Conservation (phyloP, 495 filamentous ascomycete species). For the Cercophora newfieldiana region DNA sequence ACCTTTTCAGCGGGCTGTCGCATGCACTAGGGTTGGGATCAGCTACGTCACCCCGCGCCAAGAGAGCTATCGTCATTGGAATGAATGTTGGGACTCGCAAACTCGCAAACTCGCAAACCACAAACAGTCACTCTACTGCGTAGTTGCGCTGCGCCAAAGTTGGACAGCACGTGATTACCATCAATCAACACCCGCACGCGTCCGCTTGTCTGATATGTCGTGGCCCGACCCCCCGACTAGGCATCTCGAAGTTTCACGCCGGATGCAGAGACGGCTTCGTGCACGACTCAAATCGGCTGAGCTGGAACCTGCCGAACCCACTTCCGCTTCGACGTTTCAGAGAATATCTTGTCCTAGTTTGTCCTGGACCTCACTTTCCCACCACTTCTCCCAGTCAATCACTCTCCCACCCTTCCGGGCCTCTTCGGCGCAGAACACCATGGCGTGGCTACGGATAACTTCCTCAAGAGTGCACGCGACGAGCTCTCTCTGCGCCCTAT, state of each 20-base stretch:
- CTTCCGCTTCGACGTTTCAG: background rate
- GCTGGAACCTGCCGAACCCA: too few relatives aligned
- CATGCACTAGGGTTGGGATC: background rate
- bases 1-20: too few relatives aligned
- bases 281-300: background rate
- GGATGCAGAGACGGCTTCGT: background rate
- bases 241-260: background rate
- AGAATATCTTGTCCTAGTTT: slow-evolving; percentile 15
- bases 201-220: too few relatives aligned
- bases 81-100: background rate
- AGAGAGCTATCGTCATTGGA: background rate
- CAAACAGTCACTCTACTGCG: too few relatives aligned
- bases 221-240: too few relatives aligned
- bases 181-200: too few relatives aligned
- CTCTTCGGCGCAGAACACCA: slow-evolving; percentile 94
- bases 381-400: slow-evolving; percentile 79
- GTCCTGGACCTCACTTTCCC: slow-evolving; percentile 55
- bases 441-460: slow-evolving; percentile 80
- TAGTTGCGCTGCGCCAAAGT: background rate
- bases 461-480: slow-evolving; percentile 85
- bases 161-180: background rate
- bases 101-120: background rate
- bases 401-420: slow-evolving; percentile 68
- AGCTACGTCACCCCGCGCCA: background rate
- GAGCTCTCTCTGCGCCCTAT: slow-evolving; percentile 70